These are phyloP conservation scores for Noccaea caerulescens DNA, from an alignment of 345 rosid species.

Conservation along the genomic window DNA sequence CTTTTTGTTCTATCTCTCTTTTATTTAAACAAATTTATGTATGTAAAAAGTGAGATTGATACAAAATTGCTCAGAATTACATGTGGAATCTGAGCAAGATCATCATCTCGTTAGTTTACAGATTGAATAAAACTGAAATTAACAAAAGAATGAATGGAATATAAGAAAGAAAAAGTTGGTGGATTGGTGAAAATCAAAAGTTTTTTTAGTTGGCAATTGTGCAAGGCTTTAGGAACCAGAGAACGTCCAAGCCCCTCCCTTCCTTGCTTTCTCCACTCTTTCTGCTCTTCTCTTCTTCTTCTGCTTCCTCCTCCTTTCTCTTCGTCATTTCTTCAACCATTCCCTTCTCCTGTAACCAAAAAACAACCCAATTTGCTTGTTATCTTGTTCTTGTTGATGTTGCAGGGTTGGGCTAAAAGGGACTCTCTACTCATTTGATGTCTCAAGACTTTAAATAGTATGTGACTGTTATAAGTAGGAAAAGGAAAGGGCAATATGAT, in stretches of 20 bases:
- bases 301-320: constrained; percentile 54
- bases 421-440: not conserved
- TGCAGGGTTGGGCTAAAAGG: not conserved
- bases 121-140: not conserved
- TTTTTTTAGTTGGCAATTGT: constrained; percentile 46
- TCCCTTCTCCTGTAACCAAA: constrained; percentile 55
- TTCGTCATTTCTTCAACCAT: constrained; percentile 61
- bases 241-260: constrained; percentile 64
- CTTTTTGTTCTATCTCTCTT: constrained; percentile 10
- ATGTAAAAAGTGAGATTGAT: constrained; percentile 26
- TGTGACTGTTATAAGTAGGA: not conserved
- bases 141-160: constrained; percentile 39
- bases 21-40: not conserved
- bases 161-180: constrained; percentile 11
- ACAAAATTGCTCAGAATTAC: constrained; percentile 7
- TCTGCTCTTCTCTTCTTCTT: constrained; percentile 40
- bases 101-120: constrained; percentile 35
- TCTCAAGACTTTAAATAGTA: not conserved
- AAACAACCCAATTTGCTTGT: not conserved
- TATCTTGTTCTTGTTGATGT: not conserved
- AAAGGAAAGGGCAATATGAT: not conserved
- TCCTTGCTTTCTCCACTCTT: constrained; percentile 55
- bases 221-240: constrained; percentile 98
- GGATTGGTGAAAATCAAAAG: not conserved
- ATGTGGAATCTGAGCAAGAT: constrained; percentile 39